phyloP scores from a whole-genome alignment of 257 asterid species.

The Penstemon newberryi region DNA sequence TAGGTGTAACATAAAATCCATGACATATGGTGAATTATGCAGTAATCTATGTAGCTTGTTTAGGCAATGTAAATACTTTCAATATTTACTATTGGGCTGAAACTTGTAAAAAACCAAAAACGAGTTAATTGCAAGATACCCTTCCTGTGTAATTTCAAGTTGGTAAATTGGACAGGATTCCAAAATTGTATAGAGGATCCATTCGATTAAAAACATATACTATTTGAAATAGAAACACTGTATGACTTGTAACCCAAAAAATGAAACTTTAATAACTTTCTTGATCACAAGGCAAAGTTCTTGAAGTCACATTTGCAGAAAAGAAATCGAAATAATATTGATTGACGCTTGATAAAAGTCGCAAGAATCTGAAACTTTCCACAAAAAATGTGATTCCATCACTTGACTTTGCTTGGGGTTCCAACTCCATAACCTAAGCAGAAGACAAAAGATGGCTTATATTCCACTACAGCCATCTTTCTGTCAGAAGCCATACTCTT shows the following conservation, averaged over 20 bases:
- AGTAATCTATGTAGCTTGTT: conserved; percentile 13
- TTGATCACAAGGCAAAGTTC: conserved; percentile 9
- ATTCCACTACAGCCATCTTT: conserved; percentile 40
- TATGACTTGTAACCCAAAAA: not conserved
- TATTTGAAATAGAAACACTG: not conserved
- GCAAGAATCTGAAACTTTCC: not conserved
- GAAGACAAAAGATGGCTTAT: conserved; percentile 40
- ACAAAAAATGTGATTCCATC: not conserved
- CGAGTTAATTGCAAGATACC: not conserved
- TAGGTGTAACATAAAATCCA: conserved; percentile 20
- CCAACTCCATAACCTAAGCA: conserved; percentile 56
- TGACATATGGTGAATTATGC: conserved; percentile 13
- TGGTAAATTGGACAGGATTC: conserved; percentile 1
- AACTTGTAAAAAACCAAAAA: conserved; percentile 9
- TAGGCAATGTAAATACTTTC: conserved; percentile 24
- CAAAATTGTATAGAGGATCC: too few relatives aligned
- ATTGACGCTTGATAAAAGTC: not conserved
- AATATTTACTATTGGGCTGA: conserved; percentile 3
- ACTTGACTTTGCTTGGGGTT: conserved; percentile 33
- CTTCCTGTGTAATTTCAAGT: too few relatives aligned
- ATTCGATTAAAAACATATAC: not conserved
- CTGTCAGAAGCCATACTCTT: conserved; percentile 32
- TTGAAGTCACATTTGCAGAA: conserved; percentile 2
- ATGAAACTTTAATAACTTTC: not conserved
- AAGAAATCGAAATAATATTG: not conserved